Conservation (phyloP, 2,329 filamentous ascomycete species). For the Diaporthe ampelina region DNA sequence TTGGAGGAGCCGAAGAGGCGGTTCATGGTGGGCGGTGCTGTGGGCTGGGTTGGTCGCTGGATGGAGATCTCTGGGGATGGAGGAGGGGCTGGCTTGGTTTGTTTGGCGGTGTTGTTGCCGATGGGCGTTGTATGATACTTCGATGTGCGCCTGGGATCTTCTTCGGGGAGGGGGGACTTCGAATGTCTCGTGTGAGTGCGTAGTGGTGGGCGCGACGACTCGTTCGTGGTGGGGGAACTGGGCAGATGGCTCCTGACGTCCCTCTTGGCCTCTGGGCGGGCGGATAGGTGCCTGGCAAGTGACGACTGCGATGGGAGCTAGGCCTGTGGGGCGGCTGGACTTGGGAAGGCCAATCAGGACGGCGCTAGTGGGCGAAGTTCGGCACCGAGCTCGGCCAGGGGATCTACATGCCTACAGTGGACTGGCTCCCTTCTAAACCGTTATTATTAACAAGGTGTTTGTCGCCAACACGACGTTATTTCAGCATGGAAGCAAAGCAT, state of each 20-base stretch:
- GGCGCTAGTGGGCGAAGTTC: background rate
- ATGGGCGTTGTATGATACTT: background rate
- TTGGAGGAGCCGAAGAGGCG: slow-evolving; percentile 93
- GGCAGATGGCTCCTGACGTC: background rate
- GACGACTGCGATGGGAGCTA: slow-evolving; percentile 7
- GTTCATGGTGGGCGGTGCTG: slow-evolving; percentile 79
- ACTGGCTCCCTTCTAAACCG: no score
- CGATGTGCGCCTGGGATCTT: background rate
- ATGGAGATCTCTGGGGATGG: background rate
- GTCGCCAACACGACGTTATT: no score
- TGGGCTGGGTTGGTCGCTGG: no score
- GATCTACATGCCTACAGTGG: background rate
- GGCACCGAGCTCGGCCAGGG: slow-evolving; percentile 6
- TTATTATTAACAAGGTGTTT: no score
- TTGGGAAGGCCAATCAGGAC: background rate
- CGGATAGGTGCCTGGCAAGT: slow-evolving; percentile 20
- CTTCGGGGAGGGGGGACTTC: no score
- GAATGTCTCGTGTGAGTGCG: background rate
- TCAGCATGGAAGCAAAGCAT: no score
- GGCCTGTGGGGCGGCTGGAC: background rate
- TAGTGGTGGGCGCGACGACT: background rate
- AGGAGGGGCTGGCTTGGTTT: no score
- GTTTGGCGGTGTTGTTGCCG: no score
- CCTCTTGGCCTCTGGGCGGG: background rate
- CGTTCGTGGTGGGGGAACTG: background rate